Percentiles rank a stretch among this genome's conserved stretches.
These are phyloP conservation scores for Penicillium sp. DNA, from an alignment of 2,329 filamentous ascomycete species.

Conservation along the genomic window DNA sequence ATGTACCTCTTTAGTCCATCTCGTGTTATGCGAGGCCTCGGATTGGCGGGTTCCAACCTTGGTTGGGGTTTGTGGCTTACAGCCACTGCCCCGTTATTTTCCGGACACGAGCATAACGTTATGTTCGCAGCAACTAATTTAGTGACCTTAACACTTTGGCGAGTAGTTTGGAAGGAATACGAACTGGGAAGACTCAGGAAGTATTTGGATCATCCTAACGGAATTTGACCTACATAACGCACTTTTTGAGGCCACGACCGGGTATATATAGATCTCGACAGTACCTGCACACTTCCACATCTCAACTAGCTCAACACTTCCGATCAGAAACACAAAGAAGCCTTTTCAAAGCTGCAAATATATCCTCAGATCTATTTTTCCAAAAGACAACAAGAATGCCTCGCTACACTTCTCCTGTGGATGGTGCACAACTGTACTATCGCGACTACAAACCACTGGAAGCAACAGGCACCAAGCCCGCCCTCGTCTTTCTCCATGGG, in stretches of 20 bases:
- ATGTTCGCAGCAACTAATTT: constrained; percentile 2
- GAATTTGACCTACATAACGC: neutral
- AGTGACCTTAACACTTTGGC: neutral
- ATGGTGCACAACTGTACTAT: constrained; percentile 32
- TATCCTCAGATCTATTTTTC: neutral
- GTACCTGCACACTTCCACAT: neutral
- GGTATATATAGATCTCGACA: neutral
- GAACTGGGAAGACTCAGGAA: neutral
- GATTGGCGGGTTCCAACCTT: constrained; percentile 1
- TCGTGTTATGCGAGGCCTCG: neutral
- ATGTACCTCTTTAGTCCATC: neutral
- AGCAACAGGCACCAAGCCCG: constrained; percentile 18
- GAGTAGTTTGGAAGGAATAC: neutral
- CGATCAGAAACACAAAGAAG: neutral
- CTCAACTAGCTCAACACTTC: neutral
- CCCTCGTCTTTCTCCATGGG: constrained; percentile 39
- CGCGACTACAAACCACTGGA: constrained; percentile 30
- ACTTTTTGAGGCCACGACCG: neutral
- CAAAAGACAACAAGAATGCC: constrained; percentile 19
- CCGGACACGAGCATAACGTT: constrained; percentile 17
- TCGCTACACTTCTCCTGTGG: constrained; percentile 31
- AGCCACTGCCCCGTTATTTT: neutral
- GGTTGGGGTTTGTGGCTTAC: neutral
- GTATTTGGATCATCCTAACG: too few relatives aligned
- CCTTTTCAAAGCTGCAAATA: neutral